phyloP scores from a whole-genome alignment of 495 filamentous ascomycete genomes.

The Daldinia caldariorum region DNA sequence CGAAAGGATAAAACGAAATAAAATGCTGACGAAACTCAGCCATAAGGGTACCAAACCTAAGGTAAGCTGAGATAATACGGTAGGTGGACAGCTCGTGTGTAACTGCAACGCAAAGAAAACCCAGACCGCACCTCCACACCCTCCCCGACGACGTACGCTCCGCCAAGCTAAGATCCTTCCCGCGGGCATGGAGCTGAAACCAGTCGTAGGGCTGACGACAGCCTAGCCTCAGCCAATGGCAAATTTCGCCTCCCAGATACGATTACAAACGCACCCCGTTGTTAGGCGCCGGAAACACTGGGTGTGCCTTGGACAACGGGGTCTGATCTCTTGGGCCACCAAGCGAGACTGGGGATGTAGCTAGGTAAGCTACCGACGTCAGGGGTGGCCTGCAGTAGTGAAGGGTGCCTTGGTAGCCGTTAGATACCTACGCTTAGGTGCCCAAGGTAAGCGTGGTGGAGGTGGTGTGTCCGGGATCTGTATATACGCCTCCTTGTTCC shows the following conservation, averaged over 20 bases:
- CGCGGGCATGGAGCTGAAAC: slow-evolving; percentile 6
- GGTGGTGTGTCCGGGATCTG: not conserved
- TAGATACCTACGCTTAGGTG: not conserved
- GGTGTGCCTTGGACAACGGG: not conserved
- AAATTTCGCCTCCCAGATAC: slow-evolving; percentile 1
- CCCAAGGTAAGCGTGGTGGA: not conserved
- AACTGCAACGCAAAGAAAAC: slow-evolving; percentile 1
- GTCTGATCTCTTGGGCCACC: not conserved
- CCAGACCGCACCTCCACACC: slow-evolving; percentile 7
- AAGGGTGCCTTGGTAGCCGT: not conserved
- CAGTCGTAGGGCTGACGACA: slow-evolving; percentile 33
- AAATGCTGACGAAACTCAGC: slow-evolving; percentile 29
- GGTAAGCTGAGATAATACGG: slow-evolving; percentile 22
- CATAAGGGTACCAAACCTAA: not conserved
- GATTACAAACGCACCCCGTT: not conserved
- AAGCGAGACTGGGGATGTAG: not conserved
- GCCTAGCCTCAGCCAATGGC: not conserved
- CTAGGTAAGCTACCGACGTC: not conserved
- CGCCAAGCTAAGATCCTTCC: slow-evolving; percentile 21
- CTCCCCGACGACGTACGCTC: slow-evolving; percentile 5
- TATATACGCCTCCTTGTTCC: not conserved
- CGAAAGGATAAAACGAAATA: slow-evolving; percentile 6
- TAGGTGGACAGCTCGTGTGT: slow-evolving; percentile 6
- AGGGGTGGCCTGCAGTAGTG: not conserved
- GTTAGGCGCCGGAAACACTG: not conserved